A percentile compares a stretch with the other conserved stretches of the same genome.
Evolutionary conservation across 2,329 filamentous ascomycete species (phyloP).

Genomic region (Colletotrichum gigasporum): DNA sequence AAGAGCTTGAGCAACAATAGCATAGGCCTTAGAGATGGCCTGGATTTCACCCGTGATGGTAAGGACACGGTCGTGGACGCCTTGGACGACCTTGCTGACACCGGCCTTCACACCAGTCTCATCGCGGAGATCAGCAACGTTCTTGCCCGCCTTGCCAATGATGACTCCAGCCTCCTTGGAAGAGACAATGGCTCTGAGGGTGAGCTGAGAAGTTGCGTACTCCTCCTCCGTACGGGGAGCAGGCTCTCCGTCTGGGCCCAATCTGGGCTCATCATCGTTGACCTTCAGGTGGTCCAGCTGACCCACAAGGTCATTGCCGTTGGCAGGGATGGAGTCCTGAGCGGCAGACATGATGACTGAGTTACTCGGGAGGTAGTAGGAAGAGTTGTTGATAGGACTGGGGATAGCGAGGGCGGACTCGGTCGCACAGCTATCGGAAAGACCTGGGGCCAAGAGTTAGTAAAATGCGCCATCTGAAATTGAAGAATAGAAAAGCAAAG

Average conservation of each 20-base stretch:
- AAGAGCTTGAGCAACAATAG: slow-evolving; percentile 89
- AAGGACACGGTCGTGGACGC: slow-evolving; percentile 95
- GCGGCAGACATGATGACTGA: slow-evolving; percentile 66
- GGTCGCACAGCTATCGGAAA: neutral
- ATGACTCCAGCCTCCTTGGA: slow-evolving; percentile 99
- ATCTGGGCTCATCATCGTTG: slow-evolving; percentile 66
- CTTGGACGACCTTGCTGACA: slow-evolving; percentile 98
- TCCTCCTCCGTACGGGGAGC: slow-evolving; percentile 95
- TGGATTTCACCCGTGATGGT: slow-evolving; percentile 93
- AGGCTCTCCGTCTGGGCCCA: slow-evolving; percentile 79
- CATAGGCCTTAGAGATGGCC: slow-evolving; percentile 90
- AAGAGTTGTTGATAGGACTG: neutral
- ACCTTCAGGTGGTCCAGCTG: slow-evolving; percentile 73
- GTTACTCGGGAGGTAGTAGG: slow-evolving; percentile 26
- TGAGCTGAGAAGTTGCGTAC: slow-evolving; percentile 91
- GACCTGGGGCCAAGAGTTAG: neutral
- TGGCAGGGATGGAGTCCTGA: slow-evolving; percentile 66
- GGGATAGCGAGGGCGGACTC: neutral
- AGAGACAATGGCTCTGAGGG: slow-evolving; percentile 95
- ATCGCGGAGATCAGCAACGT: slow-evolving; percentile 95
- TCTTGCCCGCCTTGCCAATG: slow-evolving; percentile 98
- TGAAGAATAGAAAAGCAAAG: neutral
- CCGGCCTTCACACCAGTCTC: slow-evolving; percentile 98
- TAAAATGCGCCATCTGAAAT: neutral
- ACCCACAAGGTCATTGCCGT: slow-evolving; percentile 70